Evolutionary conservation across 805 yeast genomes (phyloP).

Genomic region (Groenewaldozyma tartarivorans): DNA sequence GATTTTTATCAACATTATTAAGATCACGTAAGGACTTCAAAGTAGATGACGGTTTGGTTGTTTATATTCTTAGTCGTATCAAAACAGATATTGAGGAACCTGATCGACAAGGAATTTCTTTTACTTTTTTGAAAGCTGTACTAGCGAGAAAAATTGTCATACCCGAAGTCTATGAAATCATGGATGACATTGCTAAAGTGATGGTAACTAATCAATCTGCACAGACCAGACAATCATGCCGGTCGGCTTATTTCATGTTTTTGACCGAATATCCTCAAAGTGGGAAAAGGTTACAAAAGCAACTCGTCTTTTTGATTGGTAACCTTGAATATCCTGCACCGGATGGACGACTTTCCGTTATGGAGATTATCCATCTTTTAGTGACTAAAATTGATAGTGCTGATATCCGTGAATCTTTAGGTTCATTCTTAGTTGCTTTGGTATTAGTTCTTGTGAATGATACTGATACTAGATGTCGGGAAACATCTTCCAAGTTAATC

Average conservation of each 20-base stretch:
- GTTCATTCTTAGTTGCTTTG: constrained; percentile 76
- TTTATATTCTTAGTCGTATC: constrained; percentile 60
- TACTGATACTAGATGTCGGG: constrained; percentile 69
- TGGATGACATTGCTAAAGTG: constrained; percentile 70
- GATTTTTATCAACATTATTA: constrained; percentile 61
- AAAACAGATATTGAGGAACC: constrained; percentile 89
- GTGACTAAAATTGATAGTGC: constrained; percentile 55
- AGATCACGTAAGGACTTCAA: constrained; percentile 58
- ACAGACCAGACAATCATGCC: constrained; percentile 73
- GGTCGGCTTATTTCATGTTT: constrained; percentile 75
- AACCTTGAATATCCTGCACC: constrained; percentile 80
- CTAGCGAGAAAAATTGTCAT: constrained; percentile 62
- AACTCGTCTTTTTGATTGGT: constrained; percentile 67
- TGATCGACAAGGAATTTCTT: constrained; percentile 77
- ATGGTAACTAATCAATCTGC: constrained; percentile 85
- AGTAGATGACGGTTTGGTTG: constrained; percentile 60
- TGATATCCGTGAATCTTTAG: constrained; percentile 29
- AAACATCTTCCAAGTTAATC: constrained; percentile 63
- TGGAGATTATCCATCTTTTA: constrained; percentile 73
- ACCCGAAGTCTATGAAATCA: constrained; percentile 83
- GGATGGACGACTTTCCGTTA: constrained; percentile 78
- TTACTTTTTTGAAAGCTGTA: constrained; percentile 72
- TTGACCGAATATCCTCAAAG: constrained; percentile 94
- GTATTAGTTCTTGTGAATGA: constrained; percentile 73
- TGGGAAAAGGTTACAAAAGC: constrained; percentile 70